Evolutionary conservation across 805 yeast genomes (phyloP), one percentile per base, ranked within the genome.

Genomic region (Teunomyces panamensis): DNA sequence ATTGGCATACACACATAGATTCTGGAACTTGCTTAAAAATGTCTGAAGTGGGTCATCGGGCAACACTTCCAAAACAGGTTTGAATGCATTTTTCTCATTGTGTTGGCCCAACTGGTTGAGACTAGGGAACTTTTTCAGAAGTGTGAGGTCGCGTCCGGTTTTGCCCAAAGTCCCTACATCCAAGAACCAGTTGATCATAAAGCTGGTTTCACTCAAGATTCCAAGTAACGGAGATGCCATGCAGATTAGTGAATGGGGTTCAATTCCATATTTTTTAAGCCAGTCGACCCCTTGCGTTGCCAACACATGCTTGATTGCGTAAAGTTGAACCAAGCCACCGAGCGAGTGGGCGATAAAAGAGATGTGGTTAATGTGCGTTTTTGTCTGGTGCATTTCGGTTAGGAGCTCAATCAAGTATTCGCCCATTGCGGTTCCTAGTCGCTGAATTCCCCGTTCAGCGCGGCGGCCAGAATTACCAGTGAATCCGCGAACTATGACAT

Each of bases 181-280:
- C 41, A 73, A 57, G 39, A 73, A 68, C 74, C 75, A 69, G 27
- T 69, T 60, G 28, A 73, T 62, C 39, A 64, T 44, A 36, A 71
- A 62, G 49, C 73, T 71, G 58, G 69, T 60, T 49, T 73, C 78
- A 55, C 66, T 65, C 42, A 73, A 56, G 1, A 73, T 64, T 4
- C 78, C 78, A 24, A 73, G 58, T 43, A 73, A 56, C 9, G 78
- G 78, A 36, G 69, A 60, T 11, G 78, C 77, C 66, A 73, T 53
- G 33, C 64, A 62, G n/a, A 73, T 60, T 28, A 73, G 59, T 44
- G 73, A 67, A 30, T 49, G 54, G 7, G 71, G 74, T 34, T 52
- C 41, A 9, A 73, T 68, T 5, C 51, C 47, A n/a, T 55, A 48
- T 9, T 47, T 49, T 11, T 50, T 48, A 45, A 73, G 73, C 51